Base-by-base conservation (phyloP, 371 early-diverging fungal species). In the Actinomortierella wolfii region DNA sequence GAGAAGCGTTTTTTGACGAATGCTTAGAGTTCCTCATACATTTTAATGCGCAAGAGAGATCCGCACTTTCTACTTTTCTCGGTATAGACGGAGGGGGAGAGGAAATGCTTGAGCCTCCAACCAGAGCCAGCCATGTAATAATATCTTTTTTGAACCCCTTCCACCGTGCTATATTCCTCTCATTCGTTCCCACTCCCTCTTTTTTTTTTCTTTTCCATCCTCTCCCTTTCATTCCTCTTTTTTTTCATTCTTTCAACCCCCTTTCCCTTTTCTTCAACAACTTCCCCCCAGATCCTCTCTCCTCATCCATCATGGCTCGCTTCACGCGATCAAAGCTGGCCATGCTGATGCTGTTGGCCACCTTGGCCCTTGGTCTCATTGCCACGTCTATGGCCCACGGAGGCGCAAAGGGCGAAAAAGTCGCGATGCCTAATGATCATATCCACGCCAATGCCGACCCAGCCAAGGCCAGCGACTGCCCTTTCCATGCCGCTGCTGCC, bases 371-470 rank as follows among this genome's bases (percentile, higher is more conserved):
- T 29, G 42, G 58, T 1, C 50, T 70, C 48, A 65, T 65, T 34
- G 52, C 61, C 1, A 28, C 51, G 14, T 51, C 51, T 28, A 51
- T 26, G 24, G 67, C 73, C 20, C 73, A 73, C 34, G 56, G 52
- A 24, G 53, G 56, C 13, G 55, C 47, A 8, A 59, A 61, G 28
- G 18, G 44, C 23, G 44, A 40, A 24, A 56, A 54, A 4, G 51
- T 28, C 17, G 26, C 21, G 26, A 54, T 70, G 4, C 71, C 71
- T 45, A 61, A 70, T 29, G 66, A 70, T 45, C 48, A 45, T 41
- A 42, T 56, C 29, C 73, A 71, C 28, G 67, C 66, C 45, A 61
- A 71, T 28, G 67, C 49, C 34, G 63, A 71, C 26, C 63, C 63
- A 18, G 61, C 20, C 43, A 52, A 61, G 9, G 59, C 59, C 13